Conservation (phyloP, 257 asterid genomes). For the Nicotiana sylvestris region DNA sequence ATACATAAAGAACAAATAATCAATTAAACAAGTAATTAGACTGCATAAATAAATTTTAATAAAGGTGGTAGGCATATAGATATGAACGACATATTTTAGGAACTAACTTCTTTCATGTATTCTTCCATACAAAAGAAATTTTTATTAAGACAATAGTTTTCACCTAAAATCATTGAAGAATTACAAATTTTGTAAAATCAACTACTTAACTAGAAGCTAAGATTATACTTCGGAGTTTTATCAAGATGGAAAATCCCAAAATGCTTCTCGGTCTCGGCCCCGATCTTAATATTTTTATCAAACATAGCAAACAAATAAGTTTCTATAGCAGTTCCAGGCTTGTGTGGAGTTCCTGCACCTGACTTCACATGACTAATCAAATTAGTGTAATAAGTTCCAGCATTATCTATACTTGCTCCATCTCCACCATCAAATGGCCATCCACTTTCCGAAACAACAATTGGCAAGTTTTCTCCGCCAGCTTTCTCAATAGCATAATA, state of each 20-base stretch:
- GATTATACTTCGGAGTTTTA: slow-evolving; percentile 22
- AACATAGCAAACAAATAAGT: slow-evolving; percentile 54
- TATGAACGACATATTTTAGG: too few species aligned
- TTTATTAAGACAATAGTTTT: too few species aligned
- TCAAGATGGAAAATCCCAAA: slow-evolving; percentile 41
- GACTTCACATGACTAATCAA: slow-evolving; percentile 17
- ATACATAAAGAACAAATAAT: too few species aligned
- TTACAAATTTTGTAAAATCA: too few species aligned
- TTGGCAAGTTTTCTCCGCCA: slow-evolving; percentile 16
- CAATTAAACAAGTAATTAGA: background rate
- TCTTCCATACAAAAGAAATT: too few species aligned
- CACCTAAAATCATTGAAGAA: too few species aligned
- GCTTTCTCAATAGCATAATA: slow-evolving; percentile 29
- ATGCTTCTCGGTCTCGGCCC: slow-evolving; percentile 30
- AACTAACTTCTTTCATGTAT: too few species aligned
- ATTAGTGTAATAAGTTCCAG: slow-evolving; percentile 11
- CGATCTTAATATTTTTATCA: slow-evolving; percentile 43
- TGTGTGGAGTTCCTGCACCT: slow-evolving; percentile 27
- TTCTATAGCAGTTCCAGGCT: slow-evolving; percentile 26
- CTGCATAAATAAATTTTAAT: background rate
- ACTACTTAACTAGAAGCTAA: slow-evolving; percentile 1
- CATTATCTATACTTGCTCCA: slow-evolving; percentile 13
- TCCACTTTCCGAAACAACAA: slow-evolving; percentile 37
- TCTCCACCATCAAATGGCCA: slow-evolving; percentile 40
- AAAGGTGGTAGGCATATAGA: background rate